Evolutionary conservation across 2,329 filamentous ascomycete genomes (phyloP).

Genomic region (Lasiodiplodia hormozganensis): DNA sequence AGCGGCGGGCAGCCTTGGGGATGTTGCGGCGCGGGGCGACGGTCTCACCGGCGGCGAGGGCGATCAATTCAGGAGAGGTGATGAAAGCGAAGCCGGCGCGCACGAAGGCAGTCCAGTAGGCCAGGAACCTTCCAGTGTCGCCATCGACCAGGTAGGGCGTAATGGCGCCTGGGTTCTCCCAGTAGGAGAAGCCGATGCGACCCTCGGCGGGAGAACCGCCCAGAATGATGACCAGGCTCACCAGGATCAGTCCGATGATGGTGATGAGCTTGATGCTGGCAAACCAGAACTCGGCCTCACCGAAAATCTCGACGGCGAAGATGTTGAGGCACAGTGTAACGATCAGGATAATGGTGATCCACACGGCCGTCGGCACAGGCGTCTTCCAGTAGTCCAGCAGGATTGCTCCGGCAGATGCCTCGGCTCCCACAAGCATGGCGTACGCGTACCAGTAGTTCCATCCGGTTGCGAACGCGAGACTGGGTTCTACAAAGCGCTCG

Average conservation of each 20-base stretch:
- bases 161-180: constrained; percentile 60
- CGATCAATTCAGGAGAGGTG: constrained; percentile 64
- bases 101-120: constrained; percentile 64
- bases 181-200: constrained; percentile 70
- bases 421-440: constrained; percentile 41
- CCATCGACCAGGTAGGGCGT: constrained; percentile 67
- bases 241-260: constrained; percentile 54
- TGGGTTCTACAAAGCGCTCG: constrained; percentile 59
- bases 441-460: constrained; percentile 17
- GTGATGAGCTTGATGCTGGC: constrained; percentile 53
- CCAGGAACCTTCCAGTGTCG: constrained; percentile 55
- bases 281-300: constrained; percentile 57
- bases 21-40: constrained; percentile 65
- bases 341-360: constrained; percentile 14
- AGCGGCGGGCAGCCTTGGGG: constrained; percentile 77
- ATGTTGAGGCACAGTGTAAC: constrained; percentile 20
- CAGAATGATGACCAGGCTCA: constrained; percentile 37
- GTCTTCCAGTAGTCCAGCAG: constrained; percentile 53
- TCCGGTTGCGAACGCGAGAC: constrained; percentile 13
- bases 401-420: constrained; percentile 45
- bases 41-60: constrained; percentile 70
- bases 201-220: constrained; percentile 61
- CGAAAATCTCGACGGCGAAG: constrained; percentile 27
- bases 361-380: constrained; percentile 18
- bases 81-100: constrained; percentile 57